Conservation (phyloP, 164 flowering plant genomes). For the Hamamelis virginiana region DNA sequence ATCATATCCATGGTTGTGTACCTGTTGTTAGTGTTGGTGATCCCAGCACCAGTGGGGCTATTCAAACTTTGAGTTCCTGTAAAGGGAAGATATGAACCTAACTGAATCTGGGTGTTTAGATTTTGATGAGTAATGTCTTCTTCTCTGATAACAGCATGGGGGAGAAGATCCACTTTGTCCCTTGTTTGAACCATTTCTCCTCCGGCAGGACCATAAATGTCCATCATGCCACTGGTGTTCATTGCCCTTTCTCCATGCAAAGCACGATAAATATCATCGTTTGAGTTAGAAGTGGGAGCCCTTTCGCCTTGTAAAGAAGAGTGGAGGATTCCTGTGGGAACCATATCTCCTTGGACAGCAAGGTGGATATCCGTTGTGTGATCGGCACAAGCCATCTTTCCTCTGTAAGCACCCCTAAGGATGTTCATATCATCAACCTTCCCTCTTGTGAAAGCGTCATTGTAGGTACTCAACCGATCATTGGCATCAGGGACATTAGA, state of each 20-base stretch:
- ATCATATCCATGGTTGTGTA: not conserved
- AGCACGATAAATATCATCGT: not conserved
- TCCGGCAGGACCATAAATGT: not conserved
- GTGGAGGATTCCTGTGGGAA: not conserved
- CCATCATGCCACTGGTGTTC: not conserved
- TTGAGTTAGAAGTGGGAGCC: not conserved
- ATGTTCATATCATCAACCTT: not conserved
- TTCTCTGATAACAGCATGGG: not conserved
- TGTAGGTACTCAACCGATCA: not conserved
- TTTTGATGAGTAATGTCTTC: not conserved
- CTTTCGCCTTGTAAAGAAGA: not conserved
- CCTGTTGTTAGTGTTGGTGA: not conserved
- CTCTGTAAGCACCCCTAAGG: not conserved
- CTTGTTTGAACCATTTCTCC: not conserved
- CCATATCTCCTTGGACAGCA: not conserved
- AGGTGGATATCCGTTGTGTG: not conserved
- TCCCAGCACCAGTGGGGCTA: not conserved
- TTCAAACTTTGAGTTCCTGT: not conserved
- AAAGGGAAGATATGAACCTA: conserved; percentile 11
- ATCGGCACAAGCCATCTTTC: not conserved
- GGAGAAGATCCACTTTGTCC: not conserved
- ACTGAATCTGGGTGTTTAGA: conserved; percentile 8
- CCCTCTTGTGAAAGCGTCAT: conserved; percentile 11
- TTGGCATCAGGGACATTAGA: not conserved
- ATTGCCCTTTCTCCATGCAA: not conserved